Evolutionary conservation across 164 flowering plant species (phyloP), one percentile per base, ranked within the genome.

Genomic region (Amborella trichopoda): DNA sequence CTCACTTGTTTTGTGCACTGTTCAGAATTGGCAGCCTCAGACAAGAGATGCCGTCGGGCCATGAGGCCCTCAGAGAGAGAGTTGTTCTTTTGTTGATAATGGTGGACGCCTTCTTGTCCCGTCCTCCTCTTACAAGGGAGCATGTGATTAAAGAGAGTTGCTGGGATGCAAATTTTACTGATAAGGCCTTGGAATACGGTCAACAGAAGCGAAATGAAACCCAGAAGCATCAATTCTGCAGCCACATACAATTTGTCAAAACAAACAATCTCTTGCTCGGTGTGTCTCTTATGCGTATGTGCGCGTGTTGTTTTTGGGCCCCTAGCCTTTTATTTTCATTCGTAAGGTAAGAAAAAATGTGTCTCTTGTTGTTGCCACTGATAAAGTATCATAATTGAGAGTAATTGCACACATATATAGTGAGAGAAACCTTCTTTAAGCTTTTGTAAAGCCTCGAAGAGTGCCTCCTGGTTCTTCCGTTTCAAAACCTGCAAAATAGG

Each of bases 221-320:
- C 98, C 53, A 90, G 62, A 23, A 90, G 73, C 98, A 90, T 90
- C 77, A 90, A 65, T 66, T 90, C 98, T 85, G 83, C 60, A 54
- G 18, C 3, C 34, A 53, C 39, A 43, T n/a, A 55, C 18, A 38
- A 3, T 23, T 10, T 13, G 14, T 30, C 43, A 48, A 40, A 37
- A 13, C 27, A 36, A 4, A 36, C 18, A 4, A 5, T 30, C 34
- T 13, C 34, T 30, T 30, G 34, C 13, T 30, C 9, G 34, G 34
- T 6, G 6, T 6, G 34, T 30, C 9, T 13, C 13, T 6, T 6
- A 30, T 30, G 34, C 6, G n/a, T n/a, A n/a, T n/a, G n/a, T n/a
- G n/a, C n/a, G n/a, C n/a, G n/a, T n/a, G n/a, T n/a, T n/a, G n/a
- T n/a, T n/a, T n/a, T n/a, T n/a, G n/a, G n/a, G n/a, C n/a, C n/a